Conservation (phyloP, 2,329 filamentous ascomycete genomes). For the Sodiomyces alkalinus region DNA sequence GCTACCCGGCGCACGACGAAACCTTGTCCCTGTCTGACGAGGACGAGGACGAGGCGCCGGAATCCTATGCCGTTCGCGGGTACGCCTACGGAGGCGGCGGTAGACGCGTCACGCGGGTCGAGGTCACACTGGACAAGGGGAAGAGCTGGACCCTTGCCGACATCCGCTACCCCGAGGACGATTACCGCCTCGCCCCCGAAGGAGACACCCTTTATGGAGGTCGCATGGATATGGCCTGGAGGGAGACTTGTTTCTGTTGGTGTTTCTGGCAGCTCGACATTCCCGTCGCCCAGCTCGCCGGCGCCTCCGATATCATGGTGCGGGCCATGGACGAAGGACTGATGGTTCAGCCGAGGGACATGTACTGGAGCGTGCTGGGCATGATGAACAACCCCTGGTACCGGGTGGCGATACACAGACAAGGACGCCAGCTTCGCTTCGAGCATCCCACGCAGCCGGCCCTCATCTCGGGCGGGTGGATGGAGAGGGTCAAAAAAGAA, state of each 20-base stretch:
- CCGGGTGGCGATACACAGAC: slow-evolving; percentile 59
- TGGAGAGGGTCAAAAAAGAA: slow-evolving; percentile 74
- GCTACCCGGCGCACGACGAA: slow-evolving; percentile 68
- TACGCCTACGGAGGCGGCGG: slow-evolving; percentile 87
- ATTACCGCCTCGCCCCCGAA: slow-evolving; percentile 50
- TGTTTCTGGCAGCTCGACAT: slow-evolving; percentile 77
- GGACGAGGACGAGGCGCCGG: too few relatives aligned
- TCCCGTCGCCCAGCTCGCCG: slow-evolving; percentile 41
- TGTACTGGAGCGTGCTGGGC: slow-evolving; percentile 90
- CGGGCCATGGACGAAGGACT: slow-evolving; percentile 83
- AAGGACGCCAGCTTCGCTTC: slow-evolving; percentile 51
- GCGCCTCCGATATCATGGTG: slow-evolving; percentile 60
- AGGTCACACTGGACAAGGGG: slow-evolving; percentile 72
- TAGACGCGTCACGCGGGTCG: slow-evolving; percentile 66
- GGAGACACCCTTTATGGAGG: slow-evolving; percentile 58
- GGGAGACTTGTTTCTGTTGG: slow-evolving; percentile 79
- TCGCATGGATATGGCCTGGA: slow-evolving; percentile 63
- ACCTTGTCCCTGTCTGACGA: slow-evolving; percentile 32
- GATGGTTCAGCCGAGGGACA: slow-evolving; percentile 75
- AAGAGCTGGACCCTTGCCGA: slow-evolving; percentile 64
- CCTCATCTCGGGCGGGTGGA: slow-evolving; percentile 71
- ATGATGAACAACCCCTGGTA: slow-evolving; percentile 99
- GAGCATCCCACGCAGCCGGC: slow-evolving; percentile 81
- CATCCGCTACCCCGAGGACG: slow-evolving; percentile 73
- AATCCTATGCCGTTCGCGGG: slow-evolving; percentile 51